These are phyloP conservation scores for Hymenoscyphus albidus DNA, from an alignment of 2,329 filamentous ascomycete species.

Conservation along the genomic window DNA sequence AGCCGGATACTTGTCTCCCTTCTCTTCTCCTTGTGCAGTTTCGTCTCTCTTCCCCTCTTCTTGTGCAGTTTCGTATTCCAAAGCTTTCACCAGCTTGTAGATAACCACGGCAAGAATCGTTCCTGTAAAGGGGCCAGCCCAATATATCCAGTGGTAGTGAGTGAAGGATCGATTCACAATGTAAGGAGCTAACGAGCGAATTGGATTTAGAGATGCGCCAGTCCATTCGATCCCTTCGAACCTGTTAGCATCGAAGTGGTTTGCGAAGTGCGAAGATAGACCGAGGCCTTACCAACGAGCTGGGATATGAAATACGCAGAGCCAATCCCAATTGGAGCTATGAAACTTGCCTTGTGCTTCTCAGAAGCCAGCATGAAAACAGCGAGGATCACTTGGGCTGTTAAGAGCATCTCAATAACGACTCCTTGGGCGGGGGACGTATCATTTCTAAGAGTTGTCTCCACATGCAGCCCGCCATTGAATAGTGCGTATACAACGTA, in stretches of 20 bases:
- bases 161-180: slow-evolving; percentile 42
- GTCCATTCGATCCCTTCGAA: slow-evolving; percentile 44
- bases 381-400: slow-evolving; percentile 45
- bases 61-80: slow-evolving; percentile 51
- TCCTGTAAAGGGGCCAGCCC: slow-evolving; percentile 50
- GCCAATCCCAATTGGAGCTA: slow-evolving; percentile 47
- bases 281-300: slow-evolving; percentile 35
- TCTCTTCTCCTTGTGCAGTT: slow-evolving; percentile 43
- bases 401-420: slow-evolving; percentile 48
- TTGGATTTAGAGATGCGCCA: slow-evolving; percentile 46
- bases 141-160: slow-evolving; percentile 48
- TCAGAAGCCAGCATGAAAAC: slow-evolving; percentile 51
- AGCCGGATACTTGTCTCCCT: slow-evolving; percentile 8
- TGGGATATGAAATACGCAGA: slow-evolving; percentile 45
- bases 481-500: slow-evolving; percentile 43
- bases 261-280: not conserved
- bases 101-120: slow-evolving; percentile 45
- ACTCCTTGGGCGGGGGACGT: slow-evolving; percentile 44
- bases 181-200: slow-evolving; percentile 45
- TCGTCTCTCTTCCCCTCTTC: slow-evolving; percentile 40
- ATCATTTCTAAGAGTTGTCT: slow-evolving; percentile 40
- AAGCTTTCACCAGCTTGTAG: slow-evolving; percentile 48
- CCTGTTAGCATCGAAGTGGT: not conserved
- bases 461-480: slow-evolving; percentile 42
- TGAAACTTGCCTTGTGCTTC: slow-evolving; percentile 46